A percentile compares a stretch with the other conserved stretches of the same genome.
Conservation (phyloP, 768 basidiomycete genomes). For the Lentinula sp. region DNA sequence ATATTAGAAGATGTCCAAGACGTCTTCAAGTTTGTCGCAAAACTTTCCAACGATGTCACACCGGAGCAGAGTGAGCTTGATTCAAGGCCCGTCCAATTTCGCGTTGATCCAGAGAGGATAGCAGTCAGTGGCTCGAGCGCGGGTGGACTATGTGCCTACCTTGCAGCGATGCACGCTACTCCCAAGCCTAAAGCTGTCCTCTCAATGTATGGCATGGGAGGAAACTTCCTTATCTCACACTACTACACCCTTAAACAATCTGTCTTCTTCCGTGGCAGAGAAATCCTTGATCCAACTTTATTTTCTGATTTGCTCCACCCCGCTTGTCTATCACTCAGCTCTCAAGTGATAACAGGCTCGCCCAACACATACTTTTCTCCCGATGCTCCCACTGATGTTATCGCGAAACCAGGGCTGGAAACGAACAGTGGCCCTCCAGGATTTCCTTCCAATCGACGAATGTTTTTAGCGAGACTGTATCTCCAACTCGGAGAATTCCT, state of each 20-base stretch:
- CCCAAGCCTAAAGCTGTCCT: conserved; percentile 52
- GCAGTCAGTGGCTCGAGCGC: conserved; percentile 54
- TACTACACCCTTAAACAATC: background rate
- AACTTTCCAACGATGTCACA: conserved; percentile 18
- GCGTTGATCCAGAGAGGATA: conserved; percentile 37
- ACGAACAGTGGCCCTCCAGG: conserved; percentile 28
- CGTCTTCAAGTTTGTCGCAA: conserved; percentile 40
- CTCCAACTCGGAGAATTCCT: conserved; percentile 51
- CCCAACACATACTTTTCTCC: conserved; percentile 5
- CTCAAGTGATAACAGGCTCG: background rate
- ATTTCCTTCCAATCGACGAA: conserved; percentile 57
- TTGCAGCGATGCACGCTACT: conserved; percentile 46
- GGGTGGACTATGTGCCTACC: conserved; percentile 59
- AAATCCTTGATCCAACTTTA: background rate
- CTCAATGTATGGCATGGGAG: conserved; percentile 61
- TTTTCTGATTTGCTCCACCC: conserved; percentile 5
- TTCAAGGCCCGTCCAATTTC: conserved; percentile 14
- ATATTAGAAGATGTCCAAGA: conserved; percentile 54
- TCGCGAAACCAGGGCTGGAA: background rate
- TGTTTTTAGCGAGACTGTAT: conserved; percentile 50
- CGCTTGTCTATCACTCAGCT: background rate
- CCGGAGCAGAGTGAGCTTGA: background rate
- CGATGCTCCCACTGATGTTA: background rate
- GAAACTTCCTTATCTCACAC: conserved; percentile 34
- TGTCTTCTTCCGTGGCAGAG: conserved; percentile 3